phyloP scores from a whole-genome alignment of 192 early-diverging fungal species.

The Coemansia sp. region DNA sequence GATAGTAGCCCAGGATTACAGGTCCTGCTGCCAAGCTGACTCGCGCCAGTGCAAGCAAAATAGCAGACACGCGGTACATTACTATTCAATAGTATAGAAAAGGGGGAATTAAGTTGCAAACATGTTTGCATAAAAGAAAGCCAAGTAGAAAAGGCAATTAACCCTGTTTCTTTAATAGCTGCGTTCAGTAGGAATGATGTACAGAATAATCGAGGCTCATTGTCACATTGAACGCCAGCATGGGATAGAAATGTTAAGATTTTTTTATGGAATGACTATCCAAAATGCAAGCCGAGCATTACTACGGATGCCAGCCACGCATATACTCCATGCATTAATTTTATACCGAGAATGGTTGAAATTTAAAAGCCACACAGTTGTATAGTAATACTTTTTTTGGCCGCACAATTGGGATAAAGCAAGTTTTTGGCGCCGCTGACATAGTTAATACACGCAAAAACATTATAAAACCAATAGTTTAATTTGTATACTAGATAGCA shows the following conservation, averaged over 20 bases:
- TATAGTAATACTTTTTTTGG: not conserved
- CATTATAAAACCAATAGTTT: not conserved
- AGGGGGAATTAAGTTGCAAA: not conserved
- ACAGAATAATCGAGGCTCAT: not conserved
- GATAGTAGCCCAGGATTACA: conserved; percentile 32
- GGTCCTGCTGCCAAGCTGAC: conserved; percentile 10
- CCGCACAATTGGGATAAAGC: not conserved
- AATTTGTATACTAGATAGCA: not conserved
- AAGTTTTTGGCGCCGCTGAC: not conserved
- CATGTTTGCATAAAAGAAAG: not conserved
- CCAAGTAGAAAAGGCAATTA: not conserved
- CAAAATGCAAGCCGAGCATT: not conserved
- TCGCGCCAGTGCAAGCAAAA: not conserved
- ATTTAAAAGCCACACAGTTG: not conserved
- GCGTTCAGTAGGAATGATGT: not conserved
- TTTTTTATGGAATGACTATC: not conserved
- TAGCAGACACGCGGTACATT: not conserved
- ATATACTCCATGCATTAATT: not conserved
- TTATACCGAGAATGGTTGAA: not conserved
- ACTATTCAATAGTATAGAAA: not conserved
- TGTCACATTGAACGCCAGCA: not conserved
- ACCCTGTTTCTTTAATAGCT: not conserved
- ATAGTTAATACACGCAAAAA: not conserved
- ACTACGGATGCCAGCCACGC: not conserved
- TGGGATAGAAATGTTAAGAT: not conserved